phyloP scores from a whole-genome alignment of 208 protist genomes.

The Giardia duodenalis region DNA sequence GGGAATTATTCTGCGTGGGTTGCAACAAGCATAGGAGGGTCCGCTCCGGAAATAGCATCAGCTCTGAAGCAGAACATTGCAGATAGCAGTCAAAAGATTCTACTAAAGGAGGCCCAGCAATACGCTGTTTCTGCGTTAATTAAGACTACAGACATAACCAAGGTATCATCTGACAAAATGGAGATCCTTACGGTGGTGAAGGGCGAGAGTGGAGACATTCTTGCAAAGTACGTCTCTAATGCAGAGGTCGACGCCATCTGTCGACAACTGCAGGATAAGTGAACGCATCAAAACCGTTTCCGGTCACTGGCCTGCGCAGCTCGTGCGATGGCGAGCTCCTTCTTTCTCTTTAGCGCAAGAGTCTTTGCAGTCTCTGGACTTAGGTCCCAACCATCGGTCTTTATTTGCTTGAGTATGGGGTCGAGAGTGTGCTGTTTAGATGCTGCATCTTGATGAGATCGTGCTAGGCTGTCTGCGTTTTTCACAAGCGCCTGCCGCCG shows the following conservation, averaged over 20 bases:
- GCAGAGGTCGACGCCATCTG: not conserved
- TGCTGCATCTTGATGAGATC: no score
- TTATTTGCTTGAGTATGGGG: no score
- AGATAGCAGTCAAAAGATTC: not conserved
- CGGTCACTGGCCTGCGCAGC: no score
- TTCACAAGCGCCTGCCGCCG: no score
- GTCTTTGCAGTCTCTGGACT: no score
- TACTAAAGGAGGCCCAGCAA: not conserved
- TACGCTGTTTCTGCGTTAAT: not conserved
- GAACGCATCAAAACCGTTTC: no score
- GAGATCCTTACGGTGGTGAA: not conserved
- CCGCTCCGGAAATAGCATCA: not conserved
- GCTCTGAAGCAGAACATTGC: not conserved
- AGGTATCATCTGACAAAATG: not conserved
- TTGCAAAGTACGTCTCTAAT: not conserved
- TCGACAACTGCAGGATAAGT: no score
- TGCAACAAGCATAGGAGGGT: constrained; percentile 9
- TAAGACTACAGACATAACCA: not conserved
- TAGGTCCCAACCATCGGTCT: no score
- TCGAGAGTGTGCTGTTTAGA: no score
- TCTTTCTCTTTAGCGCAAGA: no score
- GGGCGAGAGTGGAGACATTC: not conserved
- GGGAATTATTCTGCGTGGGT: not conserved
- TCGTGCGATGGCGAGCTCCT: no score
- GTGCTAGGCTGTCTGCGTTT: no score